Evolutionary conservation across 1,284 basidiomycete genomes (phyloP).

Genomic region (Vanrija sp.): DNA sequence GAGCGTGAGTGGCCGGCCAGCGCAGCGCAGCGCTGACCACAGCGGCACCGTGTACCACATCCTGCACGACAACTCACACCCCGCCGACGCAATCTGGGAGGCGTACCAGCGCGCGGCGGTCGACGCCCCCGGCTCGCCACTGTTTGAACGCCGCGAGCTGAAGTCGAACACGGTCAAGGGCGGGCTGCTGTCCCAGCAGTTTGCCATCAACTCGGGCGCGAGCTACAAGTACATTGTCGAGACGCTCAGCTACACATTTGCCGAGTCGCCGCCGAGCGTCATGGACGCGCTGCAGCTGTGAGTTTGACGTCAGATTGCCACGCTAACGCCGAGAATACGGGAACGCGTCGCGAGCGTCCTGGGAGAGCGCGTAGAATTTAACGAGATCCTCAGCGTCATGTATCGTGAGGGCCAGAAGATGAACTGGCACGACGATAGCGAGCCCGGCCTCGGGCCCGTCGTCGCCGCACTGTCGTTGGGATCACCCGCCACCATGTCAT

Average conservation of each 20-base stretch:
- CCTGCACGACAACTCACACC: slow-evolving; percentile 6
- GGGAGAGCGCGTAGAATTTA: slow-evolving; percentile 26
- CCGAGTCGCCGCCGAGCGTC: slow-evolving; percentile 33
- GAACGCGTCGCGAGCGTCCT: slow-evolving; percentile 16
- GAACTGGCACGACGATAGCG: slow-evolving; percentile 47
- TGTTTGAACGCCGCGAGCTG: slow-evolving; percentile 36
- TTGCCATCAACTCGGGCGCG: slow-evolving; percentile 42
- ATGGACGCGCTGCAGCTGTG: slow-evolving; percentile 28
- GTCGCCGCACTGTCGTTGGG: slow-evolving; percentile 41
- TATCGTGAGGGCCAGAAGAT: slow-evolving; percentile 47
- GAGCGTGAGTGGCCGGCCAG: slow-evolving; percentile 3
- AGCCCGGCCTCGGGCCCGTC: slow-evolving; percentile 37
- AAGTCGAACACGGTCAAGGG: slow-evolving; percentile 17
- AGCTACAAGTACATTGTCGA: slow-evolving; percentile 45
- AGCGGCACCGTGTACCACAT: slow-evolving; percentile 35
- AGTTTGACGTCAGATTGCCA: slow-evolving; percentile 10
- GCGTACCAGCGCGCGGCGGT: slow-evolving; percentile 33
- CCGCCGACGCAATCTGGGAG: slow-evolving; percentile 27
- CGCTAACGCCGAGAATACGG: slow-evolving; percentile 21
- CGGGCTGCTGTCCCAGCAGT: slow-evolving; percentile 39
- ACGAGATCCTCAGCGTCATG: slow-evolving; percentile 42
- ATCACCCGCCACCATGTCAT: slow-evolving; percentile 35
- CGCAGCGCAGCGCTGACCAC: neutral
- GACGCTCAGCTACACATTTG: slow-evolving; percentile 33
- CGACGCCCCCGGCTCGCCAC: slow-evolving; percentile 10